Evolutionary conservation across 2,329 filamentous ascomycete species (phyloP).

Genomic region (Lasiodiplodia sp.): DNA sequence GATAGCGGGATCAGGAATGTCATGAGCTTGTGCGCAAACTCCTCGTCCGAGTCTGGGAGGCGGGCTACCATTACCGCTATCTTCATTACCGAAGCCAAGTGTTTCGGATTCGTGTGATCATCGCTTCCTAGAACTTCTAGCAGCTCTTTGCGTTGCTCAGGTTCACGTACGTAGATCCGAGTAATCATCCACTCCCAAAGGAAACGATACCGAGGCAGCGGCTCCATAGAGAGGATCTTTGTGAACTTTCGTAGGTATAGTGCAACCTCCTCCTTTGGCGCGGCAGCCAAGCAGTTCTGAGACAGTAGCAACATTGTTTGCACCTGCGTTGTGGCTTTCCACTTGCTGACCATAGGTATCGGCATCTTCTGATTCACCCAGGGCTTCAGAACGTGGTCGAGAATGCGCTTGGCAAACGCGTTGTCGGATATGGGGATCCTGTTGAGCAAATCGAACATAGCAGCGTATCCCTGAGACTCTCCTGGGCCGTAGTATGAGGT

Average conservation of each 20-base stretch:
- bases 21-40: constrained; percentile 50
- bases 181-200: constrained; percentile 58
- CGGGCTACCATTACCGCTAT: constrained; percentile 53
- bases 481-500: constrained; percentile 54
- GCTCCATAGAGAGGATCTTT: constrained; percentile 53
- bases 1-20: constrained; percentile 53
- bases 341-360: constrained; percentile 53
- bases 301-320: constrained; percentile 54
- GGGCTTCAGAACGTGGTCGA: constrained; percentile 49
- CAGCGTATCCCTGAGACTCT: constrained; percentile 54
- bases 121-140: constrained; percentile 47
- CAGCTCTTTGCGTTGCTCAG: constrained; percentile 42
- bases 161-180: constrained; percentile 49
- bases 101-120: constrained; percentile 57
- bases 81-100: constrained; percentile 57
- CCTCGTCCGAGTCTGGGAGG: constrained; percentile 44
- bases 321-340: constrained; percentile 58
- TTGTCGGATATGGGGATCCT: constrained; percentile 44
- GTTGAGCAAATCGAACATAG: constrained; percentile 54
- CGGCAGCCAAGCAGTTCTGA: constrained; percentile 44
- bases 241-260: constrained; percentile 48
- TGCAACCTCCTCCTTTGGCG: constrained; percentile 36
- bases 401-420: constrained; percentile 38
- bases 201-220: constrained; percentile 56
- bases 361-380: constrained; percentile 54